A percentile compares a stretch with the other conserved stretches of the same genome.
These are phyloP conservation scores for Macrophomina pseudophaseolina DNA, from an alignment of 2,329 filamentous ascomycete species.

Conservation along the genomic window DNA sequence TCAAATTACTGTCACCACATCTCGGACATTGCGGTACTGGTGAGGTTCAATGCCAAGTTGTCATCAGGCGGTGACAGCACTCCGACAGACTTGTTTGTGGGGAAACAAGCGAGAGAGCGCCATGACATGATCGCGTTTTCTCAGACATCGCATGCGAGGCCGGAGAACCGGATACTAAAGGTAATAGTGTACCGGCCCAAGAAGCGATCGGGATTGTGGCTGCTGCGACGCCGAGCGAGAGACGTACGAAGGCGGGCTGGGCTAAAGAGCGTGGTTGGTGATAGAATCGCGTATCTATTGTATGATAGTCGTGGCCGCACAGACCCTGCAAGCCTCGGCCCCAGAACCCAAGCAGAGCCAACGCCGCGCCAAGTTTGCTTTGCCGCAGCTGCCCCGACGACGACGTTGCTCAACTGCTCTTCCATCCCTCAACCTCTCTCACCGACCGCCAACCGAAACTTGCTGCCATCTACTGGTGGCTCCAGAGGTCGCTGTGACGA, in stretches of 20 bases:
- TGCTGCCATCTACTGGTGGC: conserved; percentile 6
- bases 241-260: neutral
- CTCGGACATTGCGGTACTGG: too few species aligned
- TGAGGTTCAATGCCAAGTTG: too few species aligned
- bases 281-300: neutral
- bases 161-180: too few species aligned
- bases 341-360: neutral
- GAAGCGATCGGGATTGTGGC: neutral
- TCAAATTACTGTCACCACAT: neutral
- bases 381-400: conserved; percentile 20
- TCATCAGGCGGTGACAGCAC: too few species aligned
- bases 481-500: conserved; percentile 31
- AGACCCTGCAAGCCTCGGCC: neutral
- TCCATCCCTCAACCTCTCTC: conserved; percentile 3
- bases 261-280: neutral
- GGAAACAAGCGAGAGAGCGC: too few species aligned
- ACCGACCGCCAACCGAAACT: conserved; percentile 4
- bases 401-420: conserved; percentile 8
- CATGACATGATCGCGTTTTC: too few species aligned
- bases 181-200: too few species aligned
- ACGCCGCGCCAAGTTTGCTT: conserved; percentile 11
- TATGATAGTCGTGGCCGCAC: conserved; percentile 4
- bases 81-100: too few species aligned
- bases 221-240: neutral
- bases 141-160: too few species aligned